Evolutionary conservation across 805 yeast species (phyloP).

Genomic region (Wickerhamomyces subpelliculosus): DNA sequence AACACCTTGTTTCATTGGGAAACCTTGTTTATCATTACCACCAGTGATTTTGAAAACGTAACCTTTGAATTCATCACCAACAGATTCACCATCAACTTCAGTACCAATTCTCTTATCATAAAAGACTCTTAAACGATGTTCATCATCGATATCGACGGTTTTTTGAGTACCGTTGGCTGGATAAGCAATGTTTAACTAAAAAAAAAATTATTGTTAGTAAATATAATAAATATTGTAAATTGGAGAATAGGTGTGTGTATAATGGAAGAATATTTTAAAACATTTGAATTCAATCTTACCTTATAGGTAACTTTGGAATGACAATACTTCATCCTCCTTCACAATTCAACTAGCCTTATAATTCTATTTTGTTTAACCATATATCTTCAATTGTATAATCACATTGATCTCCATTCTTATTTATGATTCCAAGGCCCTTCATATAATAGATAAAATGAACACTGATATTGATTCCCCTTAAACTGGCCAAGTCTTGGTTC

Average conservation of each 20-base stretch:
- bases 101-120: constrained; percentile 99
- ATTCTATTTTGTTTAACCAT: neutral
- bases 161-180: constrained; percentile 99
- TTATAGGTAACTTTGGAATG: no score
- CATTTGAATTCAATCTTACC: no score
- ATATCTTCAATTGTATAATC: neutral
- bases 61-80: constrained; percentile 95
- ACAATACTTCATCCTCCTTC: no score
- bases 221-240: no score
- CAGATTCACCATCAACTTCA: constrained; percentile 94
- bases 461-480: no score
- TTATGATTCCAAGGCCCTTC: no score
- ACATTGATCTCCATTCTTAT: no score
- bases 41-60: constrained; percentile 96
- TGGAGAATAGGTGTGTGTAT: no score
- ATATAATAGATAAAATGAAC: no score
- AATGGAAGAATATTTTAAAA: no score
- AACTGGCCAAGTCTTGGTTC: no score
- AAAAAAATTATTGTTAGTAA: neutral
- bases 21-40: constrained; percentile 99
- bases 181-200: constrained; percentile 91
- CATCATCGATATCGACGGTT: constrained; percentile 92
- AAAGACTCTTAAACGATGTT: constrained; percentile 92
- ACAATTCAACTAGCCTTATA: no score
- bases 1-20: constrained; percentile 99